A percentile compares a stretch with the other conserved stretches of the same genome.
Evolutionary conservation across 225 moss, liverwort and hornwort species (phyloP).

Genomic region (Climacium dendroides): DNA sequence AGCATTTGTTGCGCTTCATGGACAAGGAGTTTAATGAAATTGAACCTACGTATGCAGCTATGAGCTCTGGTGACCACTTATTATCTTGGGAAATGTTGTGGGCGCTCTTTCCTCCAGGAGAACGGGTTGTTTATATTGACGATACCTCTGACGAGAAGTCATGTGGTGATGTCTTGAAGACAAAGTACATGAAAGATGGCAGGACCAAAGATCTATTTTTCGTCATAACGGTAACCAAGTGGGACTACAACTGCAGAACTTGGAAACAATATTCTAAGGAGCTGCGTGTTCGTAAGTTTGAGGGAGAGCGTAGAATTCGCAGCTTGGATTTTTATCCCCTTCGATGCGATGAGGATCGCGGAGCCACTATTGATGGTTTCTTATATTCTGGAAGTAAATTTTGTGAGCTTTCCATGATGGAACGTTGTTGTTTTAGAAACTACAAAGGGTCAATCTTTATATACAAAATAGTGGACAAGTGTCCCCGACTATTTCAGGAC

Average conservation of each 20-base stretch:
- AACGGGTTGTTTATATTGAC: not conserved
- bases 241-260: not conserved
- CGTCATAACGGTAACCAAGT: not conserved
- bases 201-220: fast-evolving
- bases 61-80: not conserved
- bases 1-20: not conserved
- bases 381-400: fast-evolving
- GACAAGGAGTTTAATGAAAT: not conserved
- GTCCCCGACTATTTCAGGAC: not conserved
- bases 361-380: fast-evolving
- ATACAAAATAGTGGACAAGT: fast-evolving
- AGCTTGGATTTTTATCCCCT: not conserved
- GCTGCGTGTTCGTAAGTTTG: fast-evolving
- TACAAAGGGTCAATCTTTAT: not conserved
- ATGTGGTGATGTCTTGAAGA: not conserved
- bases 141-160: not conserved
- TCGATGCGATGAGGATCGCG: not conserved
- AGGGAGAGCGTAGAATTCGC: not conserved
- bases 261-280: not conserved
- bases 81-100: not conserved
- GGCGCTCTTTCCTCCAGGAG: not conserved
- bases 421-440: not conserved
- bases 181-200: fast-evolving
- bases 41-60: not conserved
- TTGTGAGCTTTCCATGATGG: not conserved